Conservation (phyloP, 768 basidiomycete genomes). For the Mycena venus region DNA sequence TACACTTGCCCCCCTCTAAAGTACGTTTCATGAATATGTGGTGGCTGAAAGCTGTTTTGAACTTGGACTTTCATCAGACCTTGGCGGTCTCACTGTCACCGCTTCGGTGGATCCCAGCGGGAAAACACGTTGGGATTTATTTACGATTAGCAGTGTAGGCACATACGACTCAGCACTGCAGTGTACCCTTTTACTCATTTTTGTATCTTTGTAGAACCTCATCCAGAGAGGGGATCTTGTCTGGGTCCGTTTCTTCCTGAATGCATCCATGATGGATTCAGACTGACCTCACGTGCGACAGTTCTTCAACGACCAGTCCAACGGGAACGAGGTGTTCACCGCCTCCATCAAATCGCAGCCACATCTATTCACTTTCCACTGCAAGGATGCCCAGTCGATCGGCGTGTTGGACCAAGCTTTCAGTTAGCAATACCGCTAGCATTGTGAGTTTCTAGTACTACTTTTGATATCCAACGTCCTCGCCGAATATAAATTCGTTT, state of each 20-base stretch:
- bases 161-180: not conserved
- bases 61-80: not conserved
- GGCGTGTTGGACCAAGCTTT: conserved; percentile 15
- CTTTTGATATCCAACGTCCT: not conserved
- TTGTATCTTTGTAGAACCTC: not conserved
- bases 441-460: not conserved
- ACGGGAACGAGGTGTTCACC: conserved; percentile 29
- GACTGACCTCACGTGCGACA: too few species aligned
- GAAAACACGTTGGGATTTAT: not conserved
- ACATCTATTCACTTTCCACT: conserved; percentile 22
- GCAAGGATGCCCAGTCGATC: not conserved
- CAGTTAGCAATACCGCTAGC: not conserved
- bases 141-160: not conserved
- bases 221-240: conserved; percentile 21
- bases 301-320: conserved; percentile 24
- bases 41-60: not conserved
- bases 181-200: not conserved
- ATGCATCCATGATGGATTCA: not conserved
- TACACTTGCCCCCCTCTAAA: conserved; percentile 19
- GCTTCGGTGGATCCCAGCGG: conserved; percentile 20
- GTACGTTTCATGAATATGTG: not conserved
- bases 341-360: conserved; percentile 22
- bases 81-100: conserved; percentile 4
- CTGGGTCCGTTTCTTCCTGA: conserved; percentile 1
- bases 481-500: not conserved